phyloP scores from a whole-genome alignment of 495 filamentous ascomycete species.

The Ramalina intermedia region DNA sequence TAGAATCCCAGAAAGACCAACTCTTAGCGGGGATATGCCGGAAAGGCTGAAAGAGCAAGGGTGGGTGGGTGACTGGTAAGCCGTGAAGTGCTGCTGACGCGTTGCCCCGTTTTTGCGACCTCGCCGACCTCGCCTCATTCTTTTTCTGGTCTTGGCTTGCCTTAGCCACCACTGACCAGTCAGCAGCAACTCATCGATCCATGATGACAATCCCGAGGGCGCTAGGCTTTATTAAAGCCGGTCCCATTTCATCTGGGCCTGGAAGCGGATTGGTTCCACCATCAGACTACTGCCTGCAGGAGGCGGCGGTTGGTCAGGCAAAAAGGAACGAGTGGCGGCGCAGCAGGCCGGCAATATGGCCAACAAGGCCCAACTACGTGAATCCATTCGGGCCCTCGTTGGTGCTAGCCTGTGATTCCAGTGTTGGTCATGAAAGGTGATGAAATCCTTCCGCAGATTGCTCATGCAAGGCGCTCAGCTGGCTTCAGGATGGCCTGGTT shows the following conservation, averaged over 20 bases:
- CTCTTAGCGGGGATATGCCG: not conserved
- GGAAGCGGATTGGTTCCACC: not conserved
- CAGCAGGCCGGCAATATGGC: not conserved
- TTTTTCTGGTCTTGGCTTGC: not conserved
- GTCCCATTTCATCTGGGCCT: not conserved
- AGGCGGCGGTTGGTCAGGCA: not conserved
- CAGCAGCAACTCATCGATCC: not conserved
- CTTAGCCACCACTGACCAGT: not conserved
- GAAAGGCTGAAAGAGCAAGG: not conserved
- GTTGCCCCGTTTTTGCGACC: not conserved
- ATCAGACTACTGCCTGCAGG: not conserved
- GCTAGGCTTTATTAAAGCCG: not conserved
- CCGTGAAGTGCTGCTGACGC: not conserved
- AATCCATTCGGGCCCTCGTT: slow-evolving; percentile 1
- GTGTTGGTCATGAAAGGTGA: not conserved
- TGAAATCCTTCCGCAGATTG: not conserved
- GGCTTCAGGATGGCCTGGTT: not conserved
- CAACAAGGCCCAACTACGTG: not conserved
- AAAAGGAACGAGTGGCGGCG: slow-evolving; percentile 1
- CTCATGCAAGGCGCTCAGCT: slow-evolving; percentile 1
- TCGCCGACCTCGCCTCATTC: slow-evolving; percentile 1
- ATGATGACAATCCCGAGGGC: not conserved
- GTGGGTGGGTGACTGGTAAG: not conserved
- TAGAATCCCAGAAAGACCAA: too few relatives aligned
- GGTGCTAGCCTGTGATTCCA: not conserved